Evolutionary conservation across 2,329 filamentous ascomycete genomes (phyloP).

Genomic region (Xylogone sp.): DNA sequence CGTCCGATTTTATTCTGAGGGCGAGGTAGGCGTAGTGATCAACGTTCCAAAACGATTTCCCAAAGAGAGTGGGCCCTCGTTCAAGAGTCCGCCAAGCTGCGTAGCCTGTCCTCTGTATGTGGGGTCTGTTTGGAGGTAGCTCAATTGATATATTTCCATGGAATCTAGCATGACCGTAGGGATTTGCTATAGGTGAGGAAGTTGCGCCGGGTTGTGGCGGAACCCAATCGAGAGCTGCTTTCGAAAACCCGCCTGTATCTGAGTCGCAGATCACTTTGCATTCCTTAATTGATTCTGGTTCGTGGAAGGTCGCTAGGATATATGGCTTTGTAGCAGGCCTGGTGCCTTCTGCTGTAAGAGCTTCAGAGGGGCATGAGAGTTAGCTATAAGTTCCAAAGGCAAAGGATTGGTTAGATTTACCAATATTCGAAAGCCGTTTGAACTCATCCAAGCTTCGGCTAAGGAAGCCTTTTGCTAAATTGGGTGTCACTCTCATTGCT

Average conservation of each 20-base stretch:
- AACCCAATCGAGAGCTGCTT: slow-evolving; percentile 57
- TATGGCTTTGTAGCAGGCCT: slow-evolving; percentile 61
- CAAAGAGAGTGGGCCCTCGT: slow-evolving; percentile 75
- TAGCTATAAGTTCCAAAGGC: slow-evolving; percentile 3
- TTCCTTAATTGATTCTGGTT: slow-evolving; percentile 39
- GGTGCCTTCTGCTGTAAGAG: slow-evolving; percentile 65
- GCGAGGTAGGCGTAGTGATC: slow-evolving; percentile 87
- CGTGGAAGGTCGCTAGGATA: slow-evolving; percentile 61
- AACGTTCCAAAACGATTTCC: slow-evolving; percentile 80
- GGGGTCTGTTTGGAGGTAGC: slow-evolving; percentile 70
- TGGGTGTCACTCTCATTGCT: slow-evolving; percentile 45
- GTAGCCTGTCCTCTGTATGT: slow-evolving; percentile 77
- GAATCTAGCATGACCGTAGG: slow-evolving; percentile 68
- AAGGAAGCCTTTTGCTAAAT: slow-evolving; percentile 50
- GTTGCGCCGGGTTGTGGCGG: slow-evolving; percentile 30
- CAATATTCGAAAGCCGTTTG: slow-evolving; percentile 51
- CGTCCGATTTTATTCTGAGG: slow-evolving; percentile 84
- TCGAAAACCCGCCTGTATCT: slow-evolving; percentile 83
- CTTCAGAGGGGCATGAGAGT: slow-evolving; percentile 36
- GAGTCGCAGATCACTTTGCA: slow-evolving; percentile 82
- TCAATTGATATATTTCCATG: slow-evolving; percentile 84
- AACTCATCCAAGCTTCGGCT: slow-evolving; percentile 58
- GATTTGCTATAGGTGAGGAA: slow-evolving; percentile 13
- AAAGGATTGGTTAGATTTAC: slow-evolving; percentile 31
- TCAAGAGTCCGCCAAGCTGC: slow-evolving; percentile 87